Percentiles rank a stretch among this genome's conserved stretches.
phyloP scores from a whole-genome alignment of 2,329 filamentous ascomycete genomes.

The Didymella pomorum region DNA sequence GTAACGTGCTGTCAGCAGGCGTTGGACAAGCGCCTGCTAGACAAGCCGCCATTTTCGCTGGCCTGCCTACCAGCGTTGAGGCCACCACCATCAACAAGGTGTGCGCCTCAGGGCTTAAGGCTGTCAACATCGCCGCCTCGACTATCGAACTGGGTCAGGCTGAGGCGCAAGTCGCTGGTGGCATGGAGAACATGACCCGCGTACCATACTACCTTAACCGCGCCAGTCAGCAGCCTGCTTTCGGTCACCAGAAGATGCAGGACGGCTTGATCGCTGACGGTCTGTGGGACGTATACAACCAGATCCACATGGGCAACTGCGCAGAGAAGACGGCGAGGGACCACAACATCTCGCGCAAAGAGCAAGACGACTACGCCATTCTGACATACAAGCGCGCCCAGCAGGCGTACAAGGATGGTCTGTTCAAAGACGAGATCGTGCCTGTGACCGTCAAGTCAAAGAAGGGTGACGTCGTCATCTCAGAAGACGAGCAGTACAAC shows the following conservation, averaged over 20 bases:
- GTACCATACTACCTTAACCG: slow-evolving; percentile 91
- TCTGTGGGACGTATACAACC: slow-evolving; percentile 93
- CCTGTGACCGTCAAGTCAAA: slow-evolving; percentile 84
- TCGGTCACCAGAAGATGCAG: slow-evolving; percentile 86
- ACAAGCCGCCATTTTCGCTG: slow-evolving; percentile 88
- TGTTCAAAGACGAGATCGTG: slow-evolving; percentile 88
- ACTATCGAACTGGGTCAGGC: slow-evolving; percentile 92
- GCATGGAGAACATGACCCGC: slow-evolving; percentile 97
- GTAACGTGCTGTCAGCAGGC: slow-evolving; percentile 85
- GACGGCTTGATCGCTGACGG: slow-evolving; percentile 96
- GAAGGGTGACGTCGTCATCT: slow-evolving; percentile 80
- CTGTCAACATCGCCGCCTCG: slow-evolving; percentile 87
- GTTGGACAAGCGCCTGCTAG: slow-evolving; percentile 91
- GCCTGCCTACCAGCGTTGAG: slow-evolving; percentile 81
- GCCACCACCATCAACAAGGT: slow-evolving; percentile 97
- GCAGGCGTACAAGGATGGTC: slow-evolving; percentile 81
- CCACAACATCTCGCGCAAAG: slow-evolving; percentile 77
- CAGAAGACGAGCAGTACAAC: slow-evolving; percentile 87
- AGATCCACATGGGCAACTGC: slow-evolving; percentile 98
- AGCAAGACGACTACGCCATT: slow-evolving; percentile 92
- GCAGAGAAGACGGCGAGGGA: slow-evolving; percentile 95
- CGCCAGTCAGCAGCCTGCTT: slow-evolving; percentile 80
- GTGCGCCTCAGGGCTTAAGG: slow-evolving; percentile 93
- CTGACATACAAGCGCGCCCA: slow-evolving; percentile 89
- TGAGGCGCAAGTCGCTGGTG: slow-evolving; percentile 88